phyloP scores from a whole-genome alignment of 257 asterid genomes.

The Scutellaria baicalensis region DNA sequence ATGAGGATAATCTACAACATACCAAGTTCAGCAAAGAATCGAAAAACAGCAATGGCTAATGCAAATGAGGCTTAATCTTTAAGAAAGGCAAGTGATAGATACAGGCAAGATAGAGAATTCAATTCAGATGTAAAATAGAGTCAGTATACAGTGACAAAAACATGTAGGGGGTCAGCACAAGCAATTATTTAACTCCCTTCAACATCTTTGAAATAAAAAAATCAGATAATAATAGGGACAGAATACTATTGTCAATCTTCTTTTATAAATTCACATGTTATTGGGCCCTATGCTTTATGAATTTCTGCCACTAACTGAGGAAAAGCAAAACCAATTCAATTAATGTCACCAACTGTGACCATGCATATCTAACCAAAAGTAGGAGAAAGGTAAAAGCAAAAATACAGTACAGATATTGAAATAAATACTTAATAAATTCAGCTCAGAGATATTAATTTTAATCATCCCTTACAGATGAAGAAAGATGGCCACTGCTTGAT shows the following conservation, averaged over 20 bases:
- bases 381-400: conserved; percentile 8
- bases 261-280: conserved; percentile 25
- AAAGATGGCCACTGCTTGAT: conserved; percentile 4
- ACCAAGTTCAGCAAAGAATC: conserved; percentile 12
- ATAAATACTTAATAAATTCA: conserved; percentile 16
- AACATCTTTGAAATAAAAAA: conserved; percentile 16
- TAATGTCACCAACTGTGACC: conserved; percentile 32
- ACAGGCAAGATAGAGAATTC: not conserved
- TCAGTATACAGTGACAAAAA: not conserved
- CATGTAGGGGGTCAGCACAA: conserved; percentile 11
- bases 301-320: conserved; percentile 23
- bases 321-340: conserved; percentile 25
- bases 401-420: conserved; percentile 3
- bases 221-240: conserved; percentile 18
- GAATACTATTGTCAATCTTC: conserved; percentile 7
- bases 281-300: conserved; percentile 33
- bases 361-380: conserved; percentile 17
- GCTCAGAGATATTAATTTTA: not conserved
- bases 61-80: not conserved
- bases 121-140: not conserved
- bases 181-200: conserved; percentile 16
- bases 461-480: not conserved
- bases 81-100: not conserved
- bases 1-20: not conserved
- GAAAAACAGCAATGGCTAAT: conserved; percentile 3